phyloP scores from a whole-genome alignment of 225 moss, liverwort and hornwort genomes.

The Marchantia paleacea region DNA sequence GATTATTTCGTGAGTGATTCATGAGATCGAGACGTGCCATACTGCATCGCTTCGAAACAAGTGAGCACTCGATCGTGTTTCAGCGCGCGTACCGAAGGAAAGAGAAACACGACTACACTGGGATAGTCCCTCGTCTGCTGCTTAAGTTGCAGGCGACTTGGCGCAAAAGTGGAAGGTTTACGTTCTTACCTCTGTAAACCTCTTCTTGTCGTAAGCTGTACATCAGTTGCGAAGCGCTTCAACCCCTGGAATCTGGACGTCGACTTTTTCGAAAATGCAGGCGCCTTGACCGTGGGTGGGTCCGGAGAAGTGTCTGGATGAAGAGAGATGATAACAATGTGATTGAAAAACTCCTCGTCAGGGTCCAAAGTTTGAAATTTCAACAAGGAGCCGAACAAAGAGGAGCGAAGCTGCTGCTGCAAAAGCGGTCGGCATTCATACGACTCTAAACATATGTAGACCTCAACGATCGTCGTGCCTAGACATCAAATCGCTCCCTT shows the following conservation, averaged over 20 bases:
- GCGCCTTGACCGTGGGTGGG: background rate
- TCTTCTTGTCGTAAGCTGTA: background rate
- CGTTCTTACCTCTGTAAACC: background rate
- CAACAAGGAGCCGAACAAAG: background rate
- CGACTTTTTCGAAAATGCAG: background rate
- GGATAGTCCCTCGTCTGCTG: no score
- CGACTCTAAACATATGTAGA: background rate
- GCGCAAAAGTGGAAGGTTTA: no score
- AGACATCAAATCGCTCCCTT: background rate
- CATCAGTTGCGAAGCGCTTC: background rate
- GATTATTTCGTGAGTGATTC: no score
- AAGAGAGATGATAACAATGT: background rate
- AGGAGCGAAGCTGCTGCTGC: background rate
- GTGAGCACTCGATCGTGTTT: no score
- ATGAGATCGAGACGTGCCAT: no score
- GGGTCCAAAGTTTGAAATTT: background rate
- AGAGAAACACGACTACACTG: no score
- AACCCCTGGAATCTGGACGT: background rate
- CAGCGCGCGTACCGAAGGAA: no score
- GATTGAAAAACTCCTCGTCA: background rate
- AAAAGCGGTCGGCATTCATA: background rate
- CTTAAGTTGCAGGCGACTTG: no score
- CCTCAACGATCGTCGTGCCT: background rate
- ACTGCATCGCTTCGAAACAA: no score
- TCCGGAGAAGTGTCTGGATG: background rate